Conservation (phyloP, 805 yeast species). For the Myxozyma udenii region DNA sequence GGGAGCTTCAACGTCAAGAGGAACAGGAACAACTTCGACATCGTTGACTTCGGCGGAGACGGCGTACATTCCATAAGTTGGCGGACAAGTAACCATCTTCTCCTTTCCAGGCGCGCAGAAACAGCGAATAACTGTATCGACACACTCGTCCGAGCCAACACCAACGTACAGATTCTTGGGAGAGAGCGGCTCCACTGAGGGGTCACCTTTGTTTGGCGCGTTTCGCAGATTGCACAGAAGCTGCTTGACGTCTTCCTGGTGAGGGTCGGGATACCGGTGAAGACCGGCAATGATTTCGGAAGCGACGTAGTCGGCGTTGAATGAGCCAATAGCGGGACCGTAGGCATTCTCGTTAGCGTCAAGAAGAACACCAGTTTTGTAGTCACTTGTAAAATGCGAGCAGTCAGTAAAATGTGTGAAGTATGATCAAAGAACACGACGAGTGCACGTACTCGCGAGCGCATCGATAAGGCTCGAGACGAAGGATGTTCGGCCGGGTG, state of each 20-base stretch:
- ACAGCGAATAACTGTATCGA: constrained; percentile 83
- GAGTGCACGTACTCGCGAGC: constrained; percentile 66
- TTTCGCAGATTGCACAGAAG: constrained; percentile 73
- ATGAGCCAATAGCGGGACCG: constrained; percentile 64
- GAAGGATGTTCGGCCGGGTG: constrained; percentile 79
- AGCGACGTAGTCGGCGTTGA: constrained; percentile 29
- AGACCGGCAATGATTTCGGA: constrained; percentile 56
- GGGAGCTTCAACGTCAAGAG: constrained; percentile 54
- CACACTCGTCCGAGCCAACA: constrained; percentile 96
- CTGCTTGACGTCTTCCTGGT: constrained; percentile 72
- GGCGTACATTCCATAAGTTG: constrained; percentile 96
- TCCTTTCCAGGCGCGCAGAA: constrained; percentile 79
- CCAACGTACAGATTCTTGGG: constrained; percentile 83
- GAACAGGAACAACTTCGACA: constrained; percentile 70
- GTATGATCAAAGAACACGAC: too few relatives aligned
- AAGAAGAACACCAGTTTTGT: constrained; percentile 76
- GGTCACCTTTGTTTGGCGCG: constrained; percentile 39
- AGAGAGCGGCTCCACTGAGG: constrained; percentile 40
- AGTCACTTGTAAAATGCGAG: constrained; percentile 49
- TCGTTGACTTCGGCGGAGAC: constrained; percentile 90
- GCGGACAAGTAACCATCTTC: constrained; percentile 82
- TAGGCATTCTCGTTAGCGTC: constrained; percentile 97
- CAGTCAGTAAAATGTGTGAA: background rate
- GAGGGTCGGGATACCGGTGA: constrained; percentile 96
- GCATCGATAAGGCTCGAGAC: constrained; percentile 88